These are phyloP conservation scores for Collybiopsis luxurians DNA, from an alignment of 768 basidiomycete genomes.

Conservation along the genomic window DNA sequence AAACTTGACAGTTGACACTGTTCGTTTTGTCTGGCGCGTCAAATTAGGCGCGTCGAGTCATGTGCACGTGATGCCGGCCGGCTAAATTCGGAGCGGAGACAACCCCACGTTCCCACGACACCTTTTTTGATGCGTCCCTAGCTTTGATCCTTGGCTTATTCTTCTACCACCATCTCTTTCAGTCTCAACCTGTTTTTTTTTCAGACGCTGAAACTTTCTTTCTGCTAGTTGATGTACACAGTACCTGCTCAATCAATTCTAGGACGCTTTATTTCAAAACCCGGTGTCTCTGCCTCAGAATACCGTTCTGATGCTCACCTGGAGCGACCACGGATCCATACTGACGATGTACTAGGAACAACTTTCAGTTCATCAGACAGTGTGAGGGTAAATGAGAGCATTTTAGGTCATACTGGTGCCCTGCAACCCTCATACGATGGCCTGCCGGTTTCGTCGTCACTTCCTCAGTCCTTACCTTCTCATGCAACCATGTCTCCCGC, in stretches of 20 bases:
- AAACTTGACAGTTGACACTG: too few relatives aligned
- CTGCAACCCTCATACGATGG: not conserved
- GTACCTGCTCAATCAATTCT: constrained; percentile 6
- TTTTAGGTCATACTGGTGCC: not conserved
- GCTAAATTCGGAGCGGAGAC: too few relatives aligned
- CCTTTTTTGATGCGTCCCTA: too few relatives aligned
- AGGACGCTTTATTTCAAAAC: constrained; percentile 4
- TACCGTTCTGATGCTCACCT: not conserved
- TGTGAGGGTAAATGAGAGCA: not conserved
- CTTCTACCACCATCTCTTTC: not conserved
- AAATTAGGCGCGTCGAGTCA: too few relatives aligned
- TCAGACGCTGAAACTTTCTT: not conserved
- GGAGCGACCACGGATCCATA: not conserved
- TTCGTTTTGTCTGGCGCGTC: too few relatives aligned
- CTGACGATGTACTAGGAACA: not conserved
- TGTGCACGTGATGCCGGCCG: too few relatives aligned
- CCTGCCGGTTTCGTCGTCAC: not conserved
- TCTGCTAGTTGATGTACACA: constrained; percentile 9
- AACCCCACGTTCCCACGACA: too few relatives aligned
- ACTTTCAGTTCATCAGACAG: not conserved
- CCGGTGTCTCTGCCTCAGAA: not conserved
- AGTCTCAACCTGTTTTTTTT: not conserved
- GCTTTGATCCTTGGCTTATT: too few relatives aligned
- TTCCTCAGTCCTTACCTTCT: not conserved
- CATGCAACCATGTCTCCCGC: constrained; percentile 53